Evolutionary conservation across 768 basidiomycete genomes (phyloP).

Genomic region (Cyathus striatus): DNA sequence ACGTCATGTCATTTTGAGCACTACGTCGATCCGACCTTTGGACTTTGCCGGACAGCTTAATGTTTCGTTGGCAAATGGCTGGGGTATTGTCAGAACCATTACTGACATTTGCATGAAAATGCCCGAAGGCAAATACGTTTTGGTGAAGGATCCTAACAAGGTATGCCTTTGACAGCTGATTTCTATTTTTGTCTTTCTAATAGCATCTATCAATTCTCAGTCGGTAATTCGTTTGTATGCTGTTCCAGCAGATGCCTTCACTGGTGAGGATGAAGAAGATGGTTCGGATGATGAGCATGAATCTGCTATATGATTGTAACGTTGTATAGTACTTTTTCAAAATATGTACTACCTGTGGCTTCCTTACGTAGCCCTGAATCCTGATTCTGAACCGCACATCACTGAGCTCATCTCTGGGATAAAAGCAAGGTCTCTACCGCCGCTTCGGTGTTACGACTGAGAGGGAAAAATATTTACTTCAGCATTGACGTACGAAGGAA

Average conservation of each 20-base stretch:
- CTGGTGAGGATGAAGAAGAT: slow-evolving; percentile 72
- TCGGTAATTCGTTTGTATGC: slow-evolving; percentile 91
- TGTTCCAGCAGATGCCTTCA: slow-evolving; percentile 86
- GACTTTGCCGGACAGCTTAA: slow-evolving; percentile 96
- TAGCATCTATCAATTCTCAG: slow-evolving; percentile 33
- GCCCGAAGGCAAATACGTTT: slow-evolving; percentile 96
- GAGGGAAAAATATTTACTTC: slow-evolving; percentile 6
- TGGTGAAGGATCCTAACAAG: slow-evolving; percentile 98
- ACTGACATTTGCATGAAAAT: slow-evolving; percentile 93
- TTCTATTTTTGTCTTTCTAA: slow-evolving; percentile 3
- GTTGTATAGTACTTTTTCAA: too few relatives aligned
- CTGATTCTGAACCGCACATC: neutral
- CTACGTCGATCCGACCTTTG: slow-evolving; percentile 88
- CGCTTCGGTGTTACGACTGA: slow-evolving; percentile 70
- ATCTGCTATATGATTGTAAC: slow-evolving; percentile 8
- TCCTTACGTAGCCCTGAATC: too few relatives aligned
- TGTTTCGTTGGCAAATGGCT: slow-evolving; percentile 91
- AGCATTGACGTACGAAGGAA: slow-evolving; percentile 4
- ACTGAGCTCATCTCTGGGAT: slow-evolving; percentile 27
- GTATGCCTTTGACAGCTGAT: slow-evolving; percentile 36
- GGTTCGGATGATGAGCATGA: slow-evolving; percentile 32
- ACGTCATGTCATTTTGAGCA: slow-evolving; percentile 92
- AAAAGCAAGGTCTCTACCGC: slow-evolving; percentile 78
- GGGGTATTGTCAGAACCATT: slow-evolving; percentile 96
- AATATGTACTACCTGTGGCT: too few relatives aligned